phyloP scores from a whole-genome alignment of 768 basidiomycete species.

The Lactarius vividus region DNA sequence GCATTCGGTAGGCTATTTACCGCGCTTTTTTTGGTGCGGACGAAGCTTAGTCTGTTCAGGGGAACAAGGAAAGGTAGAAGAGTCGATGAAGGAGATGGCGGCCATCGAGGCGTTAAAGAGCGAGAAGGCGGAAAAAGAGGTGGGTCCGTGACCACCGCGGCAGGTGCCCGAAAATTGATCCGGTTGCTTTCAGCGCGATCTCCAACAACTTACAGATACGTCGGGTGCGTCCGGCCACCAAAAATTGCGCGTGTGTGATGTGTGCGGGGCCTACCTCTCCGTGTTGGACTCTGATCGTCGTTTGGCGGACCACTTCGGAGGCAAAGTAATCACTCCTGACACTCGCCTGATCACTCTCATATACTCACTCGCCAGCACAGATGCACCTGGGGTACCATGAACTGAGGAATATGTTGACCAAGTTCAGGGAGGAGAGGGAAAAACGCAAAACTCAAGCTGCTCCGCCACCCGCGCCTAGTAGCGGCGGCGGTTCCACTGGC shows the following conservation, averaged over 20 bases:
- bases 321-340: slow-evolving; percentile 65
- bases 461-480: slow-evolving; percentile 35
- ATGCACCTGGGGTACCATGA: slow-evolving; percentile 99
- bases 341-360: neutral
- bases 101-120: slow-evolving; percentile 97
- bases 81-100: slow-evolving; percentile 96
- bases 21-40: neutral
- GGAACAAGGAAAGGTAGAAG: slow-evolving; percentile 98
- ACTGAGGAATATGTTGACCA: slow-evolving; percentile 86
- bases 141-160: slow-evolving; percentile 35
- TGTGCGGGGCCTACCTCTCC: slow-evolving; percentile 98
- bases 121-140: slow-evolving; percentile 96
- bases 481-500: slow-evolving; percentile 36
- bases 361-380: slow-evolving; percentile 41
- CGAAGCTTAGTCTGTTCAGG: slow-evolving; percentile 45
- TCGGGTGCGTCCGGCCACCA: slow-evolving; percentile 99
- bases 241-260: slow-evolving; percentile 99
- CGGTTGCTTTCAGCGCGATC: slow-evolving; percentile 60
- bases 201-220: slow-evolving; percentile 95
- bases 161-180: neutral
- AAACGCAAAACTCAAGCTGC: slow-evolving; percentile 61
- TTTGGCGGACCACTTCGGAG: slow-evolving; percentile 98
- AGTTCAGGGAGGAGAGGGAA: slow-evolving; percentile 89
- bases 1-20: slow-evolving; percentile 59
- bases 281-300: slow-evolving; percentile 98